These are phyloP conservation scores for Pleurotus cornucopiae DNA, from an alignment of 768 basidiomycete species.

Conservation along the genomic window DNA sequence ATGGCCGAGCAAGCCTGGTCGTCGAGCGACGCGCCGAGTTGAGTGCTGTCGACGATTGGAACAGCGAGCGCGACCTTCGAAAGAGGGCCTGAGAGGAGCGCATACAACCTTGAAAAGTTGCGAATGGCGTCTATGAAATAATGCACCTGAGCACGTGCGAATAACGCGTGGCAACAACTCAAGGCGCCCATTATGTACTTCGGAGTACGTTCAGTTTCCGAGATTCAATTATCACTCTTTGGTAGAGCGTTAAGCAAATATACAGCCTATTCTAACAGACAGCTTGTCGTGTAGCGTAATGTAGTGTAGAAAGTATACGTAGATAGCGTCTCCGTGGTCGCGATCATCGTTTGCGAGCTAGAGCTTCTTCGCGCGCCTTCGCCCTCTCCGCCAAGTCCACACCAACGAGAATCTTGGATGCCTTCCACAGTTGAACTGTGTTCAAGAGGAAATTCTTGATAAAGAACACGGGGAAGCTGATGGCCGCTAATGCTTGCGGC, in stretches of 20 bases:
- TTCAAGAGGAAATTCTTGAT: constrained; percentile 87
- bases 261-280: neutral
- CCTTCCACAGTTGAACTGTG: constrained; percentile 96
- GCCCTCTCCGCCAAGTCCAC: constrained; percentile 88
- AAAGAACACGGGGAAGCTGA: constrained; percentile 64
- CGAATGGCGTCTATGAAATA: neutral
- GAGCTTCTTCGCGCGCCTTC: constrained; percentile 45
- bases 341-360: constrained; percentile 1
- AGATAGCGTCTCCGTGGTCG: too few relatives aligned
- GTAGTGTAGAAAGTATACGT: neutral
- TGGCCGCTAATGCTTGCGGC: constrained; percentile 65
- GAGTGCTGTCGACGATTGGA: constrained; percentile 17
- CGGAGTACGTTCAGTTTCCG: too few relatives aligned
- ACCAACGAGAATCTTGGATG: constrained; percentile 89
- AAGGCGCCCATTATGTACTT: neutral
- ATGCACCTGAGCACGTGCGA: neutral
- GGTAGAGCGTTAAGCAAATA: neutral
- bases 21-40: constrained; percentile 3
- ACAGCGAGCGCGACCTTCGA: constrained; percentile 33
- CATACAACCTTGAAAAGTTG: constrained; percentile 21
- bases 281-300: neutral
- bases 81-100: constrained; percentile 31
- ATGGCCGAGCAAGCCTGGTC: constrained; percentile 10
- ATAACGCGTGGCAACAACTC: neutral
- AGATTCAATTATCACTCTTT: too few relatives aligned